Conservation (phyloP, 352 stramenopile genomes). For the Pythium oligandrum region DNA sequence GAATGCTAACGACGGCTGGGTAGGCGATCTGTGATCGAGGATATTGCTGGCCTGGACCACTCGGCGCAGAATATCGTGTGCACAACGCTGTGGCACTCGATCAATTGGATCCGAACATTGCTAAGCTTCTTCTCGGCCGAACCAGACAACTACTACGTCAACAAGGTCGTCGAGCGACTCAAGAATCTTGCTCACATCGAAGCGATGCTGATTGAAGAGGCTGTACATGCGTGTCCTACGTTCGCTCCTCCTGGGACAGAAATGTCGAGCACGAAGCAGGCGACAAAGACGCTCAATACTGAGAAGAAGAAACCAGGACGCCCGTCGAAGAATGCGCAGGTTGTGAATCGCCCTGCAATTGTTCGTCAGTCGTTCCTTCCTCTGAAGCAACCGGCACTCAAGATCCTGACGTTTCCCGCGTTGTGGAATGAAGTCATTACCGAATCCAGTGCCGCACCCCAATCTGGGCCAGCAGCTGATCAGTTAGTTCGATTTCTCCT, state of each 20-base stretch:
- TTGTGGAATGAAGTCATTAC: constrained; percentile 3
- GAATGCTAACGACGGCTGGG: background rate
- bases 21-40: constrained; percentile 32
- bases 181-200: constrained; percentile 39
- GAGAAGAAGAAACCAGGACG: constrained; percentile 25
- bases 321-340: constrained; percentile 9
- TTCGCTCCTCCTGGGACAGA: constrained; percentile 25
- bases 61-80: constrained; percentile 37
- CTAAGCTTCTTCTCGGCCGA: constrained; percentile 50
- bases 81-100: constrained; percentile 39
- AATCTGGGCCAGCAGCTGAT: too few species aligned
- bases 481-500: too few species aligned
- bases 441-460: background rate
- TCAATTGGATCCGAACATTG: constrained; percentile 63
- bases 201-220: constrained; percentile 30
- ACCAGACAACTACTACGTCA: constrained; percentile 21
- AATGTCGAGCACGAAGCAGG: too few species aligned
- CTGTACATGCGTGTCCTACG: constrained; percentile 18
- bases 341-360: constrained; percentile 13
- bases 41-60: constrained; percentile 31
- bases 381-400: constrained; percentile 25
- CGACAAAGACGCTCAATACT: constrained; percentile 1
- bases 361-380: constrained; percentile 27
- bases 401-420: constrained; percentile 22
- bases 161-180: constrained; percentile 36